Evolutionary conservation across 495 filamentous ascomycete species (phyloP), one percentile per base, ranked within the genome.

Genomic region (Penicillium macrosclerotiorum): DNA sequence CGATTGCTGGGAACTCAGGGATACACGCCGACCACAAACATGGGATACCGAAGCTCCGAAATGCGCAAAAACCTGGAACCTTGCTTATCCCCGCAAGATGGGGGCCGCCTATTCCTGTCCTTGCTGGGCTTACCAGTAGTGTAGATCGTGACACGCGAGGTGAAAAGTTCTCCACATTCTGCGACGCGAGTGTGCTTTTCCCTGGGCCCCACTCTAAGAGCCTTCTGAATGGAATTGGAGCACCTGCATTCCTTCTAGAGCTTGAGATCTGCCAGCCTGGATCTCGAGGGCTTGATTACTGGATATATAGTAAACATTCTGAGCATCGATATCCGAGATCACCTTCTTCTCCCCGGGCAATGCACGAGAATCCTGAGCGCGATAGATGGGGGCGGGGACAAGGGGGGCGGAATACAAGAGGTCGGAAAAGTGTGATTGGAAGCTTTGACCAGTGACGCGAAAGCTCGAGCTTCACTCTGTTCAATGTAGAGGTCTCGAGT

Each of bases 231-330:
- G 49, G 27, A 19, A 32, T 53, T 34, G 27, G 42, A 37, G 32
- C 35, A 51, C 49, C 44, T 58, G 40, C 55, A 62, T 62, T 55
- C 55, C 42, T 54, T 27, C 29, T 35, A 45, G 36, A 42, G 45
- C 37, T 55, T 53, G 17, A 19, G 22, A 31, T 44, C 32, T 36
- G 18, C n/a, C 37, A 9, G 14, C 18, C 30, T 37, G 33, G 13
- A 24, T 33, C 22, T 44, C n/a, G 12, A 19, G 20, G 19, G 16
- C 7, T 6, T 11, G n/a, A n/a, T n/a, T n/a, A n/a, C n/a, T n/a
- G n/a, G n/a, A n/a, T n/a, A n/a, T n/a, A n/a, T n/a, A n/a, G n/a
- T n/a, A n/a, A n/a, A n/a, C n/a, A n/a, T n/a, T n/a, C n/a, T n/a
- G n/a, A n/a, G n/a, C n/a, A n/a, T n/a, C n/a, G n/a, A n/a, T n/a